Evolutionary conservation across 202 grass and related monocot species (phyloP).

Genomic region (Setaria italica): DNA sequence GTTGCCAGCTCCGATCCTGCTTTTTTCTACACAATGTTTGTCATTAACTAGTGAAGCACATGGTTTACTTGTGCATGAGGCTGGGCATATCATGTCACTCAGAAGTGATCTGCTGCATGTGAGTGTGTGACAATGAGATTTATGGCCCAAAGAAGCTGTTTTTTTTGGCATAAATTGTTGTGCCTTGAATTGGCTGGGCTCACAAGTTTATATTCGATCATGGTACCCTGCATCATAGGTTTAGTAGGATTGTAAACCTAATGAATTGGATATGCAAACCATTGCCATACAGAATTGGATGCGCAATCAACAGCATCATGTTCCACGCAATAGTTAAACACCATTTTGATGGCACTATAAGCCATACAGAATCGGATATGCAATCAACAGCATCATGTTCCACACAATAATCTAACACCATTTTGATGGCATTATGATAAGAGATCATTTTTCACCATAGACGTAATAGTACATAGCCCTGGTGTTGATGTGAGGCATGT

Average conservation of each 20-base stretch:
- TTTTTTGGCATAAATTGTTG: not conserved
- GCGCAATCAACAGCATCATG: not conserved
- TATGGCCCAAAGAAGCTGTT: not conserved
- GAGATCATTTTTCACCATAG: not conserved
- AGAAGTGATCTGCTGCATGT: not conserved
- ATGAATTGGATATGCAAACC: not conserved
- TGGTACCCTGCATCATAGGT: constrained; percentile 8
- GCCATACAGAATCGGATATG: not conserved
- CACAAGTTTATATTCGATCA: not conserved
- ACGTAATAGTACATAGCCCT: not conserved
- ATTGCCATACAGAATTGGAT: not conserved
- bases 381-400: no score
- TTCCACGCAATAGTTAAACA: no score
- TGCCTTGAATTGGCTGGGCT: not conserved
- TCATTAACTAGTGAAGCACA: constrained; percentile 4
- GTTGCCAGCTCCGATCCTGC: not conserved
- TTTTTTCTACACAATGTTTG: not conserved
- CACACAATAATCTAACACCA: no score
- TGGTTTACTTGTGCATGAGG: constrained; percentile 1
- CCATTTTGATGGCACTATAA: not conserved
- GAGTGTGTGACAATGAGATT: not conserved
- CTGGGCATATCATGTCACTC: constrained; percentile 30
- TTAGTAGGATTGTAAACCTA: not conserved
- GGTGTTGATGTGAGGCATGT: not conserved
- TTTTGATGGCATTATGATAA: not conserved